Evolutionary conservation across 768 basidiomycete genomes (phyloP).

Genomic region (Tylopilus sp.): DNA sequence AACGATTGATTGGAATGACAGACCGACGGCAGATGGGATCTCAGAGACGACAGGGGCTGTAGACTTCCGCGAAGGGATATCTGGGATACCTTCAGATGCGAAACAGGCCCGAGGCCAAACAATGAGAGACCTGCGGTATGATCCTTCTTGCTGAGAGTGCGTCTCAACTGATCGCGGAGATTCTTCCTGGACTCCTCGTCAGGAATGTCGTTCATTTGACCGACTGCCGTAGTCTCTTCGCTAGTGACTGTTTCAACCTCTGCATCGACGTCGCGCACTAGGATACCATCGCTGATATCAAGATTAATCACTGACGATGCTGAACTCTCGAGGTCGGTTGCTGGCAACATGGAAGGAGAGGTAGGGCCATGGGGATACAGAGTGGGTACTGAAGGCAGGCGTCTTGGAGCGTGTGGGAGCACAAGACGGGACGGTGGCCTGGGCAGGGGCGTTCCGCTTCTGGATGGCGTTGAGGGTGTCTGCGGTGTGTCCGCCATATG

Average conservation of each 20-base stretch:
- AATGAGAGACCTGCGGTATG: slow-evolving; percentile 42
- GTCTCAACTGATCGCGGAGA: slow-evolving; percentile 68
- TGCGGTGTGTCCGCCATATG: slow-evolving; percentile 27
- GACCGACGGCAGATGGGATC: slow-evolving; percentile 24
- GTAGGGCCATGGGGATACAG: slow-evolving; percentile 47
- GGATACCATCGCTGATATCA: slow-evolving; percentile 64
- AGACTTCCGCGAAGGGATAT: slow-evolving; percentile 12
- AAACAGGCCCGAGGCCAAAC: slow-evolving; percentile 8
- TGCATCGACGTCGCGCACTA: slow-evolving; percentile 66
- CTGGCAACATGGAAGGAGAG: slow-evolving; percentile 27
- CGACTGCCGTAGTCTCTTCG: slow-evolving; percentile 51
- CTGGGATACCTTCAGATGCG: slow-evolving; percentile 6
- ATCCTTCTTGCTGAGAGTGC: slow-evolving; percentile 54
- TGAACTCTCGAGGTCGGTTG: slow-evolving; percentile 52
- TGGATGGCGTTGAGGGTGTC: slow-evolving; percentile 33
- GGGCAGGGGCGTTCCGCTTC: slow-evolving; percentile 34
- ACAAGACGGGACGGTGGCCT: slow-evolving; percentile 51
- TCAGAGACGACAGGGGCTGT: slow-evolving; percentile 33
- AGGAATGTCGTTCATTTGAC: slow-evolving; percentile 38
- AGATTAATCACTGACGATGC: slow-evolving; percentile 69
- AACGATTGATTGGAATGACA: slow-evolving; percentile 8
- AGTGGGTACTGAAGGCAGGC: slow-evolving; percentile 54
- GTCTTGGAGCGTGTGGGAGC: slow-evolving; percentile 48
- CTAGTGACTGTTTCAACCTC: slow-evolving; percentile 53
- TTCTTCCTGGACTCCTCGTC: slow-evolving; percentile 61